phyloP scores from a whole-genome alignment of 805 yeast genomes.

The Wickerhamiella siamensis region DNA sequence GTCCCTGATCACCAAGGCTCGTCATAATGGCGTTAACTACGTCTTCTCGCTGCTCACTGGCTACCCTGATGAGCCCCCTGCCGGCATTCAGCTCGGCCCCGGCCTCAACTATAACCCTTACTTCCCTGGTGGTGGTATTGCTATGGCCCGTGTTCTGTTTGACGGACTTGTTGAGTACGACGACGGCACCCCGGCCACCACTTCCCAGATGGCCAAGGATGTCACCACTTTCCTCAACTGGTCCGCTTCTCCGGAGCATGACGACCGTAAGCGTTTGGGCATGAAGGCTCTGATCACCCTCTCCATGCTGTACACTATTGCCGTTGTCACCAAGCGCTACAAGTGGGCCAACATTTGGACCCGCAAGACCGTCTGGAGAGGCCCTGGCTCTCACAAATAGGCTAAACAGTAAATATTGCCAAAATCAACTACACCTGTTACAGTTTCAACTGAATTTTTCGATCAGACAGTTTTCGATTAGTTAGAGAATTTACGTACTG shows the following conservation, averaged over 20 bases:
- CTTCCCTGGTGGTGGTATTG: slow-evolving; percentile 99
- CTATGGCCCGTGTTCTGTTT: slow-evolving; percentile 96
- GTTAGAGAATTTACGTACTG: no score
- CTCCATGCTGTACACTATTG: slow-evolving; percentile 63
- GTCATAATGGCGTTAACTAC: slow-evolving; percentile 97
- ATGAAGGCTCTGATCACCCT: slow-evolving; percentile 75
- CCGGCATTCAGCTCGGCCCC: slow-evolving; percentile 84
- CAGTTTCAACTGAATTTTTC: no score
- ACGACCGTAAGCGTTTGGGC: slow-evolving; percentile 94
- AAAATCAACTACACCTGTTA: neutral
- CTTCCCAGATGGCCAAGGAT: slow-evolving; percentile 99
- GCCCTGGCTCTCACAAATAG: slow-evolving; percentile 19
- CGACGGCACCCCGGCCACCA: slow-evolving; percentile 97
- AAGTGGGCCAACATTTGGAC: slow-evolving; percentile 94
- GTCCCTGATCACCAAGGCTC: slow-evolving; percentile 92
- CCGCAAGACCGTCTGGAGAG: slow-evolving; percentile 65
- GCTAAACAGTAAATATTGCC: neutral
- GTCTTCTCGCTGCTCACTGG: slow-evolving; percentile 92
- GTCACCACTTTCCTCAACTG: slow-evolving; percentile 91
- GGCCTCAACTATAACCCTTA: slow-evolving; percentile 98
- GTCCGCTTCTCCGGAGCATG: slow-evolving; percentile 98
- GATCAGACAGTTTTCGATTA: no score
- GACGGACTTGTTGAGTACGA: slow-evolving; percentile 97
- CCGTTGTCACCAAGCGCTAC: slow-evolving; percentile 92
- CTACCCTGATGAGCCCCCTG: slow-evolving; percentile 97